Conservation (phyloP, 306 rosid species). For the Cucumis sativus region DNA sequence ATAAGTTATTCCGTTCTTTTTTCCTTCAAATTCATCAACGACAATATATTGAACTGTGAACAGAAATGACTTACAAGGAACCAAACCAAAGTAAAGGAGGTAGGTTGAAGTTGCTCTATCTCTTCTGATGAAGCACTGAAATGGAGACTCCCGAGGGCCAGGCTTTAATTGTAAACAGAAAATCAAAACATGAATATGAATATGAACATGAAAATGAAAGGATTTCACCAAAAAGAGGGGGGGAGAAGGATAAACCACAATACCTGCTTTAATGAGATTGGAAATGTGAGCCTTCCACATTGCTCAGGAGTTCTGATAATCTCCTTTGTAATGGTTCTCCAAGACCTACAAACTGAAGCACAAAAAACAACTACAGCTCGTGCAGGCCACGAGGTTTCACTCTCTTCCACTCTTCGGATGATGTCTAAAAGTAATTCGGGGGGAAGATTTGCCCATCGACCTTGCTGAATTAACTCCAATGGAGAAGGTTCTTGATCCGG, state of each 20-base stretch:
- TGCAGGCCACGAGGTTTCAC: slow-evolving; percentile 70
- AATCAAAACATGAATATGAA: neutral
- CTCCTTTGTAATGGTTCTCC: slow-evolving; percentile 62
- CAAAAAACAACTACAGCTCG: slow-evolving; percentile 49
- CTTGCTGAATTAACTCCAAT: slow-evolving; percentile 28
- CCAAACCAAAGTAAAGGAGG: slow-evolving; percentile 51
- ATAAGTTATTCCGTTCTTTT: neutral
- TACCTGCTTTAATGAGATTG: slow-evolving; percentile 93
- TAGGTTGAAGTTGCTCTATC: slow-evolving; percentile 61
- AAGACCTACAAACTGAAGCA: slow-evolving; percentile 76
- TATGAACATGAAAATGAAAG: neutral
- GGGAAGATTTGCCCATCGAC: slow-evolving; percentile 67
- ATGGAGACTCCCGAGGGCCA: slow-evolving; percentile 68
- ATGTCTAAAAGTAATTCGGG: slow-evolving; percentile 72
- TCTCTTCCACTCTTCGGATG: slow-evolving; percentile 65
- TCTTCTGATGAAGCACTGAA: slow-evolving; percentile 82
- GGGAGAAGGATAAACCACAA: neutral
- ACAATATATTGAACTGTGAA: neutral
- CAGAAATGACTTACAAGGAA: slow-evolving; percentile 51
- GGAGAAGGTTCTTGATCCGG: slow-evolving; percentile 34
- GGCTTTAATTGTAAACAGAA: slow-evolving; percentile 37
- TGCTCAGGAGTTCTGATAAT: slow-evolving; percentile 71
- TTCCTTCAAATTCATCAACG: neutral
- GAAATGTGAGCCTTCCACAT: slow-evolving; percentile 77
- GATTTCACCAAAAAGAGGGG: neutral